phyloP scores from a whole-genome alignment of 2,329 filamentous ascomycete species.

The Penicillium sp. region DNA sequence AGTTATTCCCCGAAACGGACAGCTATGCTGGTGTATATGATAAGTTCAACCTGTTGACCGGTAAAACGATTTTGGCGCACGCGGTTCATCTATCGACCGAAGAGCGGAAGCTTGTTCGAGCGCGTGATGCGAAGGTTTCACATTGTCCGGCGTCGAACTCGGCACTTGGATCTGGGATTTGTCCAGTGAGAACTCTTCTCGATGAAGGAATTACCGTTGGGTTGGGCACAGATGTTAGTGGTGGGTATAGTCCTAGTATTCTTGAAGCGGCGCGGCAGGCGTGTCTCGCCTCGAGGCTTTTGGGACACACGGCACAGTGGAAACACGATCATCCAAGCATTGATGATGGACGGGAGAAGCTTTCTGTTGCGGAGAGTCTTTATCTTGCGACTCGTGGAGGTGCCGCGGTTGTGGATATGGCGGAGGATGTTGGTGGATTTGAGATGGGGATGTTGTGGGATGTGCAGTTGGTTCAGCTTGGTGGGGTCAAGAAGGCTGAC shows the following conservation, averaged over 20 bases:
- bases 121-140: conserved; percentile 65
- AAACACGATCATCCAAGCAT: conserved; percentile 27
- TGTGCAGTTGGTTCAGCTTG: conserved; percentile 76
- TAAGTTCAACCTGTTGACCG: conserved; percentile 64
- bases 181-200: conserved; percentile 72
- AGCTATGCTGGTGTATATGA: conserved; percentile 83
- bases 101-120: conserved; percentile 67
- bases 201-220: conserved; percentile 76
- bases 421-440: conserved; percentile 73
- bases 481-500: conserved; percentile 39
- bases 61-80: conserved; percentile 80
- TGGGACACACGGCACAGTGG: conserved; percentile 48
- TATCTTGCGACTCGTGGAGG: conserved; percentile 88
- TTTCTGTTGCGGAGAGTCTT: conserved; percentile 82
- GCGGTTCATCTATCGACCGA: conserved; percentile 71
- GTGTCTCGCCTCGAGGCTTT: conserved; percentile 72
- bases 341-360: conserved; percentile 56
- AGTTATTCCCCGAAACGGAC: conserved; percentile 65
- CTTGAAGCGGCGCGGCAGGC: conserved; percentile 83
- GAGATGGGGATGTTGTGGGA: conserved; percentile 88
- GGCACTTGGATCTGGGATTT: conserved; percentile 75
- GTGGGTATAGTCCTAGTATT: conserved; percentile 80
- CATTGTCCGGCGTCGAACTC: conserved; percentile 85
- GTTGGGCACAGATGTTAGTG: conserved; percentile 86
- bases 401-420: conserved; percentile 75